Conservation (phyloP, 805 yeast genomes). For the Zygoascus biomembranicola region DNA sequence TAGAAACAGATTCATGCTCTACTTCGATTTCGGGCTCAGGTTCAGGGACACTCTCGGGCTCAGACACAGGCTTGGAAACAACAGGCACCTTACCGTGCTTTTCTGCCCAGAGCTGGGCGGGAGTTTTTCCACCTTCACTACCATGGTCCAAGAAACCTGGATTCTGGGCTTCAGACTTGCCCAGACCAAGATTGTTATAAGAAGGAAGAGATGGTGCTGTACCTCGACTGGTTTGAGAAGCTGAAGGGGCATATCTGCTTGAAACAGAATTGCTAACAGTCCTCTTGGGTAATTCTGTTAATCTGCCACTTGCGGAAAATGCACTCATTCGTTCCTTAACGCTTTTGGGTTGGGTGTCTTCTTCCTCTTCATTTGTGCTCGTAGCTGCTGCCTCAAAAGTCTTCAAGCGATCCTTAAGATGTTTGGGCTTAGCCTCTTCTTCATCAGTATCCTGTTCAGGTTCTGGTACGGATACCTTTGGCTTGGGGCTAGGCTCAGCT, state of each 20-base stretch:
- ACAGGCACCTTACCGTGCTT: slow-evolving; percentile 52
- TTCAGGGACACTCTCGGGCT: background rate
- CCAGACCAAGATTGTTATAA: background rate
- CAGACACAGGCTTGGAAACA: slow-evolving; percentile 19
- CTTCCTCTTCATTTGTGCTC: slow-evolving; percentile 7
- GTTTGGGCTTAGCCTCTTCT: slow-evolving; percentile 16
- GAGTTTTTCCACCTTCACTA: slow-evolving; percentile 71
- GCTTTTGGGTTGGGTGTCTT: slow-evolving; percentile 20
- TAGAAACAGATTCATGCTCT: slow-evolving; percentile 1
- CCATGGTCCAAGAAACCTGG: slow-evolving; percentile 46
- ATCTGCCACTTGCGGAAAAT: slow-evolving; percentile 39
- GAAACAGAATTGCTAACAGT: slow-evolving; percentile 32
- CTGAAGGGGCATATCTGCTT: slow-evolving; percentile 25
- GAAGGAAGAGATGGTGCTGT: slow-evolving; percentile 29
- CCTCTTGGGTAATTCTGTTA: slow-evolving; percentile 58
- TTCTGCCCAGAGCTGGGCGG: slow-evolving; percentile 95
- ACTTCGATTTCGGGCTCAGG: slow-evolving; percentile 11
- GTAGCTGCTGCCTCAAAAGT: background rate
- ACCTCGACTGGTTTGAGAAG: slow-evolving; percentile 24
- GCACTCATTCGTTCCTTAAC: slow-evolving; percentile 27
- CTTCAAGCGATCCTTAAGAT: slow-evolving; percentile 22
- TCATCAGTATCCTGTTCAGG: slow-evolving; percentile 6
- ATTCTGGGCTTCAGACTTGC: slow-evolving; percentile 25
- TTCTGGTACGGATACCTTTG: background rate
- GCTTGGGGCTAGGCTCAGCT: slow-evolving; percentile 1